Percentiles rank a stretch among this genome's conserved stretches.
phyloP scores from a whole-genome alignment of 208 protist genomes.

The Trypanosoma vivax region DNA sequence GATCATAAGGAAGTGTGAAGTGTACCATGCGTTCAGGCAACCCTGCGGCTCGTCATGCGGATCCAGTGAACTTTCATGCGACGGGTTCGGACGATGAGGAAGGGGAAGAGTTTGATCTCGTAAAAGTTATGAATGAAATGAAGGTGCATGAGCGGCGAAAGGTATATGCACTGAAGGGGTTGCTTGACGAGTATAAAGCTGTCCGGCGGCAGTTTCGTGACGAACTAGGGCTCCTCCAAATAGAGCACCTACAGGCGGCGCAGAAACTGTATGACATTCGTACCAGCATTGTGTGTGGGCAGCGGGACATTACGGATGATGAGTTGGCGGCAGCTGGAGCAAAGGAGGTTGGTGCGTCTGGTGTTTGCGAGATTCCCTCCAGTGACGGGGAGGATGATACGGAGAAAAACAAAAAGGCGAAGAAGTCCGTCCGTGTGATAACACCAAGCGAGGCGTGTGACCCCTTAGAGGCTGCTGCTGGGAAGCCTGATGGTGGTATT shows the following conservation, averaged over 20 bases:
- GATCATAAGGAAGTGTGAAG: constrained; percentile 1
- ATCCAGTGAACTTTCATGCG: constrained; percentile 13
- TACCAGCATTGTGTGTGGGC: constrained; percentile 43
- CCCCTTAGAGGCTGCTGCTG: constrained; percentile 28
- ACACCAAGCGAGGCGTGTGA: constrained; percentile 31
- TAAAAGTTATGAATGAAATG: constrained; percentile 52
- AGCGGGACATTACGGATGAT: constrained; percentile 61
- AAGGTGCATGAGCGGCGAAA: constrained; percentile 33
- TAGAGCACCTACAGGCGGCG: constrained; percentile 20
- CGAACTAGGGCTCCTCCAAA: constrained; percentile 26
- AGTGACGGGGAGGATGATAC: background rate
- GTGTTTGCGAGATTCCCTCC: constrained; percentile 20
- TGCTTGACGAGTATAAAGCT: constrained; percentile 42
- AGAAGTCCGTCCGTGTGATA: constrained; percentile 42
- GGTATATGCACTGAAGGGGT: constrained; percentile 55
- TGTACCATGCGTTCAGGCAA: constrained; percentile 14
- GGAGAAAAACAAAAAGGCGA: constrained; percentile 9
- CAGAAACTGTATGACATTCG: constrained; percentile 30
- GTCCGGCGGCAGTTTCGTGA: constrained; percentile 27
- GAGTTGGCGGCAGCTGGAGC: constrained; percentile 21
- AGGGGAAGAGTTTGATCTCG: constrained; percentile 45
- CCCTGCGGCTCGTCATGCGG: constrained; percentile 19
- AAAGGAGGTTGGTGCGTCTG: constrained; percentile 3
- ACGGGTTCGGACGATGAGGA: constrained; percentile 22
- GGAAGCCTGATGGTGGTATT: constrained; percentile 59